Evolutionary conservation across 495 filamentous ascomycete genomes (phyloP), one percentile per base, ranked within the genome.

Genomic region (Penicillium egyptiacum): DNA sequence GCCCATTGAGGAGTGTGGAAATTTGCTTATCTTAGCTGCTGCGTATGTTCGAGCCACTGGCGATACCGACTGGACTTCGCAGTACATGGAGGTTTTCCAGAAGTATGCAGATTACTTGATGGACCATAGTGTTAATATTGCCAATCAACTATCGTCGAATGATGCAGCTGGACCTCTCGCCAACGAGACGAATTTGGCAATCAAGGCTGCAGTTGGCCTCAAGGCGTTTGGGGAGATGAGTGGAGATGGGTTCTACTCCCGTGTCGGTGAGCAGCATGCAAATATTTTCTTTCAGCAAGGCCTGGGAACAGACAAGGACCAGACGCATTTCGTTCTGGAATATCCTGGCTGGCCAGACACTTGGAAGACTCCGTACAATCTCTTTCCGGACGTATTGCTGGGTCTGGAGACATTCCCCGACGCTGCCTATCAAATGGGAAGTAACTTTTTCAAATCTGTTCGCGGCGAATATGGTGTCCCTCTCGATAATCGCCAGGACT

Each of bases 151-250:
- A 14, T 82, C 79, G 39, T 82, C 80, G 3, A 82, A 83, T 58
- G 83, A 84, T 60, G 77, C 77, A 19, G 75, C 76, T 6, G 80
- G 79, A 1, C 62, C 74, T 12, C 63, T 80, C 0, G 68, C 77
- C 7, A 83, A 84, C 57, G 77, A 83, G 59, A 84, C 81, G 3
- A 81, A 80, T 56, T 73, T 84, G 2, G 82, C 82, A 5, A 81
- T 85, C 60, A 83, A 83, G 50, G 78, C 80, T 25, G 79, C 81
- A 3, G 72, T 86, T 3, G 81, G 76, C 2, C 69, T 86, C 28
- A 77, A 74, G 42, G 80, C 81, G 31, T 78, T 70, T 56, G 78
- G 80, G 6, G 65, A 66, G 22, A 52, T 81, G 39, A 74, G 70
- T 43, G 73, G 73, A 4, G 51, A 68, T 7, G 20, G 44, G 0